Evolutionary conservation across 352 stramenopile species (phyloP).

Genomic region (Pythium angustatum): DNA sequence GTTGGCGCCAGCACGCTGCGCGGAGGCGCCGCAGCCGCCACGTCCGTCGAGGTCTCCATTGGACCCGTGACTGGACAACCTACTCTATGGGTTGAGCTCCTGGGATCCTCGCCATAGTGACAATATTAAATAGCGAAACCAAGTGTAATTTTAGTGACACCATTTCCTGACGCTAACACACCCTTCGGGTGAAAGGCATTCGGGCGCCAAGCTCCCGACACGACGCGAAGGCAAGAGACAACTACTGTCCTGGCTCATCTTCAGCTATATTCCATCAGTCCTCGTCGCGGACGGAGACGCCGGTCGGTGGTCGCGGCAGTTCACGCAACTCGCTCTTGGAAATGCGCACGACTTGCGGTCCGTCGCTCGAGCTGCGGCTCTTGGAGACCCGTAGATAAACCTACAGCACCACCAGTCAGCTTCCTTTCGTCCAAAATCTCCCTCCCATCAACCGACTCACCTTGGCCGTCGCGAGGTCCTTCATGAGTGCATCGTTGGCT

Average conservation of each 20-base stretch:
- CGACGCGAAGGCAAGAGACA: no score
- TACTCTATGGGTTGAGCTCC: not conserved
- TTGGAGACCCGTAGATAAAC: slow-evolving; percentile 62
- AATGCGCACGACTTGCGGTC: slow-evolving; percentile 55
- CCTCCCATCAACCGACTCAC: slow-evolving; percentile 15
- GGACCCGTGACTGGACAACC: no score
- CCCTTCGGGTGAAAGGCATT: no score
- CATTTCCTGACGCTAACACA: no score
- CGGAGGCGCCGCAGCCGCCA: not conserved
- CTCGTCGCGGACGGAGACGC: slow-evolving; percentile 2
- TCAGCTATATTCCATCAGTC: no score
- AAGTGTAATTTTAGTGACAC: no score
- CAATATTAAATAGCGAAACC: not conserved
- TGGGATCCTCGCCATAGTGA: not conserved
- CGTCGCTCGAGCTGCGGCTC: slow-evolving; percentile 34
- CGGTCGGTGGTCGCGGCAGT: slow-evolving; percentile 37
- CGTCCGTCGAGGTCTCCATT: not conserved
- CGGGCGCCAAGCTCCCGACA: no score
- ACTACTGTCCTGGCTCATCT: no score
- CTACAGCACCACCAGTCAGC: slow-evolving; percentile 9
- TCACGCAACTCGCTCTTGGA: slow-evolving; percentile 70
- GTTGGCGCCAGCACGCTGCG: slow-evolving; percentile 40
- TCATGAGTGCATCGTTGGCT: slow-evolving; percentile 72
- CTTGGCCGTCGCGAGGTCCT: slow-evolving; percentile 73
- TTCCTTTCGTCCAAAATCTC: not conserved